Base-by-base conservation (phyloP, 305 asterid species). In the Solanum hybrid region DNA sequence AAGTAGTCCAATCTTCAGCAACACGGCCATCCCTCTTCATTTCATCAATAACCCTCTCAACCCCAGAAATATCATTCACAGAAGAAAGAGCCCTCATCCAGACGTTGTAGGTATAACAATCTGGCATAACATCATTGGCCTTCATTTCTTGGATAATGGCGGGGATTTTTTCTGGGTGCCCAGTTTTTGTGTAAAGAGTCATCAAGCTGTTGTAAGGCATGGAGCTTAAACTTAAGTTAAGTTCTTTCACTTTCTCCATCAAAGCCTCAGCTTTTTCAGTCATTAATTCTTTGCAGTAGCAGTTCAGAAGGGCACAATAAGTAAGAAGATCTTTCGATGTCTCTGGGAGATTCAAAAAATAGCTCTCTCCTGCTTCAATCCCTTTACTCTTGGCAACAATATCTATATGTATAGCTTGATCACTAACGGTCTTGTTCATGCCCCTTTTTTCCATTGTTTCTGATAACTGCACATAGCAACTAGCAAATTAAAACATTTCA, bases 81-180 rank as follows among this genome's bases (percentile, higher is more conserved):
- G 98, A 95, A 92, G 98, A 98, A 90, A 97, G 97, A 77, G 99
- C 94, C 94, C 98, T 95, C 98, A 97, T 96, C 99, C 99, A 97
- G 78, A 96, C 92, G 83, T 97, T 96, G 93, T 97, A 97, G 28
- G 98, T 95, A 93, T 87, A 97, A 76, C 92, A 89, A 92, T 95
- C 98, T 0, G 93, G 97, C 96, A 94, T 92, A 90, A 96, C 91
- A 89, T 95, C 95, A 86, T 76, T 46, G 36, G 95, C 94, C 91
- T 96, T 95, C 98, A 97, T 97, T 93, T 97, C 99, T 91, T 96
- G 97, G 93, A 96, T 94, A 20, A 96, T 89, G 29, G 96, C 90
- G 7, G 97, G 96, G 89, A 97, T 88, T 88, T 89, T 94, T 89
- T 95, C 95, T 46, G 95, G 94, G 85, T 87, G 90, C 89, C 94